These are phyloP conservation scores for Starmerella bombi DNA, from an alignment of 805 yeast species.

Conservation along the genomic window DNA sequence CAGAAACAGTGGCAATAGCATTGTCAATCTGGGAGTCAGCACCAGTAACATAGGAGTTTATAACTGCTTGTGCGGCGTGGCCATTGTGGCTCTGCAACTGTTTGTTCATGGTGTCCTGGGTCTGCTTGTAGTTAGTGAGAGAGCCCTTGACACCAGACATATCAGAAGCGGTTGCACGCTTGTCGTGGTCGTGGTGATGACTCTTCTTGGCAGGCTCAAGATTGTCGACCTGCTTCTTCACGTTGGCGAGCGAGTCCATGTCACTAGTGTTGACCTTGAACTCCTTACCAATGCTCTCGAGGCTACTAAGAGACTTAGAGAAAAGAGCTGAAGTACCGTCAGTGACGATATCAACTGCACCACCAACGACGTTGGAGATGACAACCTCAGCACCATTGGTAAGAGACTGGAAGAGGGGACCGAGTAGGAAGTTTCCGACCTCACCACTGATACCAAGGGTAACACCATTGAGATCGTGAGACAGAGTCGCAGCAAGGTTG, in stretches of 20 bases:
- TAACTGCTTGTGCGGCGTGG: slow-evolving; percentile 21
- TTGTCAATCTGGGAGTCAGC: slow-evolving; percentile 28
- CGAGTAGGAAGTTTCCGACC: slow-evolving; percentile 22
- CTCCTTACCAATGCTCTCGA: slow-evolving; percentile 19
- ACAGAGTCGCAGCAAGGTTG: slow-evolving; percentile 21
- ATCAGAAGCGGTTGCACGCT: slow-evolving; percentile 14
- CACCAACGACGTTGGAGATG: slow-evolving; percentile 22
- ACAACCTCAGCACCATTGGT: slow-evolving; percentile 27
- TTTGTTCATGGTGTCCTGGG: slow-evolving; percentile 17
- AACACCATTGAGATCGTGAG: slow-evolving; percentile 14
- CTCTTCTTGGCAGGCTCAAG: not conserved
- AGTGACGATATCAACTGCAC: slow-evolving; percentile 21
- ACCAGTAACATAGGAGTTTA: slow-evolving; percentile 24
- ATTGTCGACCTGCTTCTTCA: slow-evolving; percentile 14
- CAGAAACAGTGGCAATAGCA: slow-evolving; percentile 19
- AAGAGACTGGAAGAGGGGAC: slow-evolving; percentile 24
- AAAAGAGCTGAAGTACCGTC: slow-evolving; percentile 22
- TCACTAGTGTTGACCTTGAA: slow-evolving; percentile 6
- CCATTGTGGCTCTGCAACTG: slow-evolving; percentile 19
- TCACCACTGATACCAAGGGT: slow-evolving; percentile 22
- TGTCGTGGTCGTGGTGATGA: not conserved
- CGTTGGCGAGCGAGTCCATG: slow-evolving; percentile 10
- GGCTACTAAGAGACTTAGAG: slow-evolving; percentile 15
- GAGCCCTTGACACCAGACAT: slow-evolving; percentile 19
- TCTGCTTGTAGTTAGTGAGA: slow-evolving; percentile 18